Percentiles rank a stretch among this genome's conserved stretches.
Conservation (phyloP, 148 eudicot species). For the Dysphania ambrosioides region DNA sequence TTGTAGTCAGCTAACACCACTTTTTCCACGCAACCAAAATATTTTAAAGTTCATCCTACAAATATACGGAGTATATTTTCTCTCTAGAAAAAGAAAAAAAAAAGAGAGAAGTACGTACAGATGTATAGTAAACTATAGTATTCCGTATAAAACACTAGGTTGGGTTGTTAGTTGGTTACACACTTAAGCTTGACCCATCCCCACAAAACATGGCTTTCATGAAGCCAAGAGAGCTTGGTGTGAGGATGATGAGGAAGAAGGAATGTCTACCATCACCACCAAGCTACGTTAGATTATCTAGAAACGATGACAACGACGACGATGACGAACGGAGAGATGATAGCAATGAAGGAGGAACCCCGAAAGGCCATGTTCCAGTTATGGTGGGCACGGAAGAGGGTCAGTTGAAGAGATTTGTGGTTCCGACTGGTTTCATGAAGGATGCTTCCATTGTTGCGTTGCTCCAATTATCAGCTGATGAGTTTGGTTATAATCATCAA, state of each 20-base stretch:
- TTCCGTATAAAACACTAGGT: background rate
- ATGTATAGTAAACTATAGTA: too few species aligned
- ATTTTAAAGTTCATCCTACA: background rate
- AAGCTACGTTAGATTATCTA: constrained; percentile 22
- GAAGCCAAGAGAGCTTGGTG: constrained; percentile 26
- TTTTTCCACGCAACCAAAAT: background rate
- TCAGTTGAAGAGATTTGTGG: constrained; percentile 24
- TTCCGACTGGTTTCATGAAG: constrained; percentile 36
- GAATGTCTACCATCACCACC: constrained; percentile 20
- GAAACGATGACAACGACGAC: background rate
- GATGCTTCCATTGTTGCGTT: constrained; percentile 33
- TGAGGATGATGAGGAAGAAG: constrained; percentile 14
- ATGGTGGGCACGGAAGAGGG: constrained; percentile 32
- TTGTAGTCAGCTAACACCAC: background rate
- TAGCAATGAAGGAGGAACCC: constrained; percentile 16
- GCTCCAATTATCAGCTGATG: constrained; percentile 38
- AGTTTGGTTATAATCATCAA: constrained; percentile 36
- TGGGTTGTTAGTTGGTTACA: background rate
- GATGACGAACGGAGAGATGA: background rate
- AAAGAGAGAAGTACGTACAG: background rate
- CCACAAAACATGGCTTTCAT: constrained; percentile 1
- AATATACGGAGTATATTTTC: too few species aligned
- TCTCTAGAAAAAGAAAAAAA: background rate
- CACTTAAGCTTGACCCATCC: constrained; percentile 6
- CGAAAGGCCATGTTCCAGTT: constrained; percentile 39